Conservation (phyloP, 2,329 filamentous ascomycete species). For the Arthroderma sp. region DNA sequence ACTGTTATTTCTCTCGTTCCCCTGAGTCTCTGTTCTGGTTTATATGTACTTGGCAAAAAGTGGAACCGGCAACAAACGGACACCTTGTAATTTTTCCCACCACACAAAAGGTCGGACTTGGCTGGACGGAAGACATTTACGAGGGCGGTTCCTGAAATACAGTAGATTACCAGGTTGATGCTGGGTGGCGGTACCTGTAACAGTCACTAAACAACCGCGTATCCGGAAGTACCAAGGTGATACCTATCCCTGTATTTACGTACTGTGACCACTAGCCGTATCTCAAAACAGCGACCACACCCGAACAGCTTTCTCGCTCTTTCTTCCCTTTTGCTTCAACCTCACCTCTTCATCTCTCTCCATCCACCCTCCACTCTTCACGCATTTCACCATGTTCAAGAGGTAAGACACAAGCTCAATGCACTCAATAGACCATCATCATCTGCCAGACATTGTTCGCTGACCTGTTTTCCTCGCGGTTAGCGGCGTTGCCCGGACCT, state of each 20-base stretch:
- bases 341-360: conserved; percentile 22
- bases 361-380: conserved; percentile 32
- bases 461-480: conserved; percentile 13
- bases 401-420: conserved; percentile 37
- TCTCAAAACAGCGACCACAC: conserved; percentile 9
- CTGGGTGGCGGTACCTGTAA: neutral
- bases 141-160: neutral
- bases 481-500: conserved; percentile 55
- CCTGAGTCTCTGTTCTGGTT: no score
- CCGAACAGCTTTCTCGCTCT: conserved; percentile 21
- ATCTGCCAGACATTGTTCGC: conserved; percentile 9
- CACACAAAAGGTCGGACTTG: conserved; percentile 3
- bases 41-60: neutral
- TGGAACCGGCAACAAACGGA: conserved; percentile 5
- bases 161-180: neutral
- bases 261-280: conserved; percentile 10
- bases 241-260: conserved; percentile 7
- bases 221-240: neutral
- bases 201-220: neutral
- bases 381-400: conserved; percentile 48
- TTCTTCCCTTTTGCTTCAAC: conserved; percentile 19
- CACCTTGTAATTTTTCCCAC: conserved; percentile 8
- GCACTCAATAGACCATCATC: conserved; percentile 4
- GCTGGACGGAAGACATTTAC: neutral
- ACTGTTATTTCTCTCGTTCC: no score